Evolutionary conservation across 176 grass and related monocot species (phyloP), one percentile per base, ranked within the genome.

Genomic region (Paspalum vaginatum): DNA sequence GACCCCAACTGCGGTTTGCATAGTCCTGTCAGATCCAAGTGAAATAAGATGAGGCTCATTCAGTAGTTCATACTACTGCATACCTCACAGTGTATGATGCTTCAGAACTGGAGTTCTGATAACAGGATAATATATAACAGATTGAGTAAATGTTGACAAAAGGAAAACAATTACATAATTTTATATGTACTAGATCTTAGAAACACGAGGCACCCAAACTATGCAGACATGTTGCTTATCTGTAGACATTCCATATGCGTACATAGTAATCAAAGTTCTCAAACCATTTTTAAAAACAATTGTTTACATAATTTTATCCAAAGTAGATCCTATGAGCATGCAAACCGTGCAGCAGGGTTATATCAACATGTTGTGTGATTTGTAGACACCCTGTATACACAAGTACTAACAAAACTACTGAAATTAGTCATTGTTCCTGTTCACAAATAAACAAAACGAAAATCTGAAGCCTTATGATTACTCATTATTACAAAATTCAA

Each of bases 1-100:
- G 50, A 99, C 96, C 32, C 96, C 96, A 3, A 86, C 96, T 78
- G 96, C 92, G 50, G 96, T 99, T 89, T 99, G 92, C 88, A 99
- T 95, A 79, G 96, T 95, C 81, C 96, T 99, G 88, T 67, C 45
- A 78, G 11, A 82, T 73, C 51, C 7, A 75, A 24, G 47, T 65
- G 13, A 81, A 71, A 73, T 73, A 83, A 7, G 55, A 43, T 76
- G 55, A 88, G 45, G 5, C 5, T 77, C 15, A 70, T 72, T 53
- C 72, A 59, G n/a, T 68, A 77, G 32, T 61, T 44, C 41, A 65
- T 2, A 80, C n/a, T 47, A 44, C 17, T 50, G 74, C 51, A 45
- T 24, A 79, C 16, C 12, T 74, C 46, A 18, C 44, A 49, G 18
- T 72, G 17, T 66, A 49, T 32, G 65, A 58, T 66, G 66, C 49